These are phyloP conservation scores for Neocucurbitaria cava DNA, from an alignment of 2,329 filamentous ascomycete genomes.

Conservation along the genomic window DNA sequence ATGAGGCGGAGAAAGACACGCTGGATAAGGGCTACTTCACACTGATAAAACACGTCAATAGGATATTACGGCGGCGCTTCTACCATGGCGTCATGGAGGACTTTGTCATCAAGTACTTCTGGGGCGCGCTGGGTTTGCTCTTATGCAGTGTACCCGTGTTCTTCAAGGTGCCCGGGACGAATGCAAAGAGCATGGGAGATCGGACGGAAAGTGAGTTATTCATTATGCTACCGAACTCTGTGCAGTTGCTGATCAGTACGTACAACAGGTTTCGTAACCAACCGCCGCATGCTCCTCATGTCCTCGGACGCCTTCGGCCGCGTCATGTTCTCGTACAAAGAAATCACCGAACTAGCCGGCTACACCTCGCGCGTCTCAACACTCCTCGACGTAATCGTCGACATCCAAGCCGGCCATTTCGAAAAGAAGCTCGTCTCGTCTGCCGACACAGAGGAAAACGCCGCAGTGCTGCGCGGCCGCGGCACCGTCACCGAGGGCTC, in stretches of 20 bases:
- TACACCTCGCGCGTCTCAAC: constrained; percentile 93
- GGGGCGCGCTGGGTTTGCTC: constrained; percentile 89
- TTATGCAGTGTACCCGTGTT: constrained; percentile 96
- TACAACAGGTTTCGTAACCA: constrained; percentile 80
- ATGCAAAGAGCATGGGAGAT: constrained; percentile 69
- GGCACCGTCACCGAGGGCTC: constrained; percentile 82
- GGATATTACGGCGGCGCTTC: constrained; percentile 86
- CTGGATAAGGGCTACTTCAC: constrained; percentile 99
- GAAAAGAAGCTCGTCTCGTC: constrained; percentile 97
- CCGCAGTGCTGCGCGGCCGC: constrained; percentile 80
- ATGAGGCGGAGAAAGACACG: constrained; percentile 93
- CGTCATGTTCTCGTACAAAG: constrained; percentile 62
- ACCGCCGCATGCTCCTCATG: constrained; percentile 86
- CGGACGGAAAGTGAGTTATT: constrained; percentile 63
- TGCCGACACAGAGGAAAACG: constrained; percentile 80
- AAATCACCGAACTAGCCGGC: constrained; percentile 93
- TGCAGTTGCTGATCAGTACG: constrained; percentile 19
- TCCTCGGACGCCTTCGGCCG: constrained; percentile 76
- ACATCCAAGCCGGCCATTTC: constrained; percentile 87
- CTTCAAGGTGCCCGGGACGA: constrained; percentile 79
- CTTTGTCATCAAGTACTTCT: constrained; percentile 99
- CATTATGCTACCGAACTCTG: background rate
- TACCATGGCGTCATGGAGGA: constrained; percentile 99
- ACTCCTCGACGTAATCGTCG: constrained; percentile 90
- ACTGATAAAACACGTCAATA: constrained; percentile 97